Base-by-base conservation (phyloP, 371 early-diverging fungal genomes). In the Syncephalastrum racemosum region DNA sequence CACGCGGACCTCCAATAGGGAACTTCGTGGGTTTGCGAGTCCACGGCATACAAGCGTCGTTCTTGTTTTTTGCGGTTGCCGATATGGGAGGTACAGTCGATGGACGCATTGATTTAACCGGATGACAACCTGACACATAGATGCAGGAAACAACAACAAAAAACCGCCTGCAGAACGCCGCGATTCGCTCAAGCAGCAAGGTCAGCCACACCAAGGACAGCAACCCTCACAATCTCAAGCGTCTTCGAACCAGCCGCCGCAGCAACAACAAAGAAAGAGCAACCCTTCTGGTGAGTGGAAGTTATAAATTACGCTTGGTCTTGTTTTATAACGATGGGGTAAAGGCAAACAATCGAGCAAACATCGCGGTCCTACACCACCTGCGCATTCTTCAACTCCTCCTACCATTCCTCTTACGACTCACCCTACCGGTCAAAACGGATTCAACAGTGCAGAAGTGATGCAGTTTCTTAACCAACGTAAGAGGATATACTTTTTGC, bases 171-270 rank as follows among this genome's bases (percentile, higher is more conserved):
- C 60, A 4, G 68, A 68, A 18, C 46, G 68, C 23, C 64, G 68
- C 42, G 63, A 68, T 55, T 68, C 68, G 12, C 39, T 63, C 25
- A 68, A 68, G 51, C 68, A 68, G 20, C 58, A 52, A 52, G 50
- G 50, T 50, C 39, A 52, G n/a, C 18, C 53, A 10, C 39, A n/a
- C 25, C 53, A 52, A 41, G 39, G 40, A 19, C 53, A 52, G 19
- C 53, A 39, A 8, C 27, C 36, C 36, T 31, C 36, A 31, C 36
- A 31, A 31, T 31, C 36, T 31, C 36, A 31, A 31, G 36, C 36
- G 10, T 10, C 36, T 12, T 31, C 36, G 36, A 31, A 7, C 10
- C 36, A 31, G 36, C 36, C 6, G 36, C 52, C 4, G 31, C 36
- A 31, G 10, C 25, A 25, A 39, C 65, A 64, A 25, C 53, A 59